These are phyloP conservation scores for Neoboletus subvelutipes DNA, from an alignment of 768 basidiomycete species.

Conservation along the genomic window DNA sequence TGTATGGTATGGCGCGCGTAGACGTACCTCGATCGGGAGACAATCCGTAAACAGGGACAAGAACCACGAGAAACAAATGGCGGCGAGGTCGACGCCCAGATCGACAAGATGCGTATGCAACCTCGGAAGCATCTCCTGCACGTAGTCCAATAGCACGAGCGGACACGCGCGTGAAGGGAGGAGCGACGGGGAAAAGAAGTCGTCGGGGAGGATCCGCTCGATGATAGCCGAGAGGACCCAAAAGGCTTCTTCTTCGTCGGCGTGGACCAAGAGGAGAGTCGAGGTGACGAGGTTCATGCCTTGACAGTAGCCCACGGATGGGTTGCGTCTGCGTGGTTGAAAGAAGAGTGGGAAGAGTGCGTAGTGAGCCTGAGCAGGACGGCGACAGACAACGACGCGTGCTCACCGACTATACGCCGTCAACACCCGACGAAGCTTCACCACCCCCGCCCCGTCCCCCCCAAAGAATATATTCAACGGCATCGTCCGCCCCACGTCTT, in stretches of 20 bases:
- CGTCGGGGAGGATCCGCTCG: slow-evolving; percentile 83
- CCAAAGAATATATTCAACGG: slow-evolving; percentile 96
- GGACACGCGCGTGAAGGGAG: slow-evolving; percentile 95
- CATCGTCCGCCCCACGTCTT: slow-evolving; percentile 91
- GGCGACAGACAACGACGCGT: not conserved
- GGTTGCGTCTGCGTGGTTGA: slow-evolving; percentile 68
- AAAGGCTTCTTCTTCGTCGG: slow-evolving; percentile 96
- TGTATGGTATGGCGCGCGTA: not conserved
- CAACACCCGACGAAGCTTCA: slow-evolving; percentile 87
- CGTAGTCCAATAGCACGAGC: slow-evolving; percentile 83
- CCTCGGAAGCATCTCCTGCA: slow-evolving; percentile 73
- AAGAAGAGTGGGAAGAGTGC: too few relatives aligned
- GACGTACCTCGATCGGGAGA: slow-evolving; percentile 83
- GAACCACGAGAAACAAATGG: slow-evolving; percentile 99
- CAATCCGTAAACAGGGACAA: slow-evolving; percentile 95
- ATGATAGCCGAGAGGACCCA: slow-evolving; percentile 92
- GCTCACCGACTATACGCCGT: slow-evolving; percentile 88
- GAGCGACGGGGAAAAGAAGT: slow-evolving; percentile 92
- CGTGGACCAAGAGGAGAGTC: slow-evolving; percentile 87
- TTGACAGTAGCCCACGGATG: slow-evolving; percentile 90
- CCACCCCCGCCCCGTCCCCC: slow-evolving; percentile 91
- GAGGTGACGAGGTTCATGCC: slow-evolving; percentile 97
- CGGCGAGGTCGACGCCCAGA: slow-evolving; percentile 86
- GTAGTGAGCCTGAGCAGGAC: not conserved
- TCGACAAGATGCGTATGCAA: slow-evolving; percentile 72